These are phyloP conservation scores for Rhodotorula babjevae DNA, from an alignment of 768 basidiomycete genomes.

Conservation along the genomic window DNA sequence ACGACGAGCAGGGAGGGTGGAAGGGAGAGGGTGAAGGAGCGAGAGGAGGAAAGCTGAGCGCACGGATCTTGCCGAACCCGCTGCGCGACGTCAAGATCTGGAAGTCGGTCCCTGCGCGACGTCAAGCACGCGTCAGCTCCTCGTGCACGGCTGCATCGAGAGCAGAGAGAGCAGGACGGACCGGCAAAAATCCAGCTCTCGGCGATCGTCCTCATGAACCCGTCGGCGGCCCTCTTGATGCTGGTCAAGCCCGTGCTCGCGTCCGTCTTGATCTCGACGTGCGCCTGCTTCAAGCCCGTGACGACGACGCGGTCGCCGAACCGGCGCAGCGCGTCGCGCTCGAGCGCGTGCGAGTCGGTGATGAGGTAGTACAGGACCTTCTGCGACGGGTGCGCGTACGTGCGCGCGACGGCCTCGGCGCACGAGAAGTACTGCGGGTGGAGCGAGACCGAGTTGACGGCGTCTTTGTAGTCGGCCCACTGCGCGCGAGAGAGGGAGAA, in stretches of 20 bases:
- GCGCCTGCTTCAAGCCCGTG: slow-evolving; percentile 20
- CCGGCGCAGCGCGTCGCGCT: neutral
- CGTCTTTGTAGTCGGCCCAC: slow-evolving; percentile 1
- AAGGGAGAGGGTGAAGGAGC: neutral
- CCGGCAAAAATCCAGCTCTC: slow-evolving; percentile 31
- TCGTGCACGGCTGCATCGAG: too few species aligned
- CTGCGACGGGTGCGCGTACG: slow-evolving; percentile 19
- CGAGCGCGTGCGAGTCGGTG: slow-evolving; percentile 19
- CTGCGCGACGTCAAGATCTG: slow-evolving; percentile 19
- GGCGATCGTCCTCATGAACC: slow-evolving; percentile 26
- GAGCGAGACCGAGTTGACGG: slow-evolving; percentile 10
- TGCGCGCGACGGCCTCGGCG: slow-evolving; percentile 14
- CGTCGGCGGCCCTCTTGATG: slow-evolving; percentile 15
- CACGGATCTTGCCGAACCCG: slow-evolving; percentile 33
- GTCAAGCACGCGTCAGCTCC: too few species aligned
- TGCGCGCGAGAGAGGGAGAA: neutral
- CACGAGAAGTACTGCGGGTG: slow-evolving; percentile 26
- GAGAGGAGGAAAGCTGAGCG: neutral
- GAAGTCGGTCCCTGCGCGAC: slow-evolving; percentile 26
- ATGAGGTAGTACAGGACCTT: slow-evolving; percentile 27
- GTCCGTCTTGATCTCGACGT: slow-evolving; percentile 23
- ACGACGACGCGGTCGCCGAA: slow-evolving; percentile 25
- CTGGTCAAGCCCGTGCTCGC: neutral
- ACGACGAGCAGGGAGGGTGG: neutral
- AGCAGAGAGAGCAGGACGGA: neutral